Conservation (phyloP, 2,329 filamentous ascomycete genomes). For the Apiospora saccharicola region DNA sequence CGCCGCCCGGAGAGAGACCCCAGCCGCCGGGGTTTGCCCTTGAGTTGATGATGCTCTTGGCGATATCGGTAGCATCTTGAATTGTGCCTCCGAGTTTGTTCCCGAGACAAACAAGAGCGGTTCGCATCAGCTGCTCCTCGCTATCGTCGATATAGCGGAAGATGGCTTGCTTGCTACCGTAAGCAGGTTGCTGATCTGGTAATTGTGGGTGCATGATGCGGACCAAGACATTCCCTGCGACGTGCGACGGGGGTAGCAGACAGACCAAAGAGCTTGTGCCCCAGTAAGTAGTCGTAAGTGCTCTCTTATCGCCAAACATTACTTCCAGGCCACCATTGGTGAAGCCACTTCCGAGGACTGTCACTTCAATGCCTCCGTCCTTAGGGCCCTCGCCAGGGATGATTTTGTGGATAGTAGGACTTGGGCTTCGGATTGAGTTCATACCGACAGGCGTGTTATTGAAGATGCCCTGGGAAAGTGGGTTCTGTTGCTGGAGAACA, state of each 20-base stretch:
- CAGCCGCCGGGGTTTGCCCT: conserved; percentile 55
- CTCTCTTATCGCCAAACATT: conserved; percentile 75
- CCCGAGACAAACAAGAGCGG: conserved; percentile 69
- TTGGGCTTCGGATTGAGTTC: conserved; percentile 54
- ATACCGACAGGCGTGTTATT: conserved; percentile 54
- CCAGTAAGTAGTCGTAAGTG: conserved; percentile 80
- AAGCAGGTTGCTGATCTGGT: conserved; percentile 45
- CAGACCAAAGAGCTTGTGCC: conserved; percentile 82
- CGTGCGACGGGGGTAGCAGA: conserved; percentile 74
- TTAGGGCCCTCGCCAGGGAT: conserved; percentile 85
- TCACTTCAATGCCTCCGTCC: conserved; percentile 86
- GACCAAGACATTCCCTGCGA: conserved; percentile 74
- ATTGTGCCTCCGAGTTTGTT: conserved; percentile 70
- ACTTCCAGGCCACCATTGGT: conserved; percentile 78
- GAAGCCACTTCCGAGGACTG: conserved; percentile 82
- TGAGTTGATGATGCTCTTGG: conserved; percentile 64
- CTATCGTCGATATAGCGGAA: conserved; percentile 81
- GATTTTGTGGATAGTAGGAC: conserved; percentile 79
- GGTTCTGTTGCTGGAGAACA: conserved; percentile 51
- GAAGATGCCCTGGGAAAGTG: conserved; percentile 54
- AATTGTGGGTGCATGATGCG: conserved; percentile 64
- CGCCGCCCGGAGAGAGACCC: conserved; percentile 47
- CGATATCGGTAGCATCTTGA: conserved; percentile 68
- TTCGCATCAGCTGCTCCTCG: conserved; percentile 72
- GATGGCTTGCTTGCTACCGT: conserved; percentile 50